Evolutionary conservation across 441 rosid species (phyloP), one percentile per base, ranked within the genome.

Genomic region (Viola pubescens): DNA sequence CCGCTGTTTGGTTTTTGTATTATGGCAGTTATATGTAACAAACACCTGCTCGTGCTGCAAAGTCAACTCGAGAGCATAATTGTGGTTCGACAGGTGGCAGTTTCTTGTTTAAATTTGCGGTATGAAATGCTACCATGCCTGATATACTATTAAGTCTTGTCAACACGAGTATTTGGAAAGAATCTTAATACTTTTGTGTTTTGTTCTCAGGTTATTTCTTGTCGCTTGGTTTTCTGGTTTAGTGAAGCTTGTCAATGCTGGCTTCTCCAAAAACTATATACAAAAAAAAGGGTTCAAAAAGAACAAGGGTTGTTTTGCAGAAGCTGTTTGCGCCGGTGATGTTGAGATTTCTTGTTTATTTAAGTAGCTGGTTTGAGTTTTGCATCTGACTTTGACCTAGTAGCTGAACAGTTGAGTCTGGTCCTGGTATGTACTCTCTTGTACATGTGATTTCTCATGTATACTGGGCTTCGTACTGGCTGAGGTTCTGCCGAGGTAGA

Each of bases 61-160:
- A 76, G 75, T 63, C 70, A 26, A 26, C 65, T 73, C 52, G 67
- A 64, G 74, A 68, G 73, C 65, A 50, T 56, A 48, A 59, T 65
- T 72, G 92, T 69, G 74, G 87, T 79, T 75, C 79, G 89, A 69
- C 73, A 59, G 88, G 92, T 82, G 79, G 79, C 70, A 71, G 65
- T 75, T 64, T 70, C 71, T 69, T 78, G 77, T 85, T 75, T 76
- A 60, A 68, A 65, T 70, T 68, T 79, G 82, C 66, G 88, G 88
- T 85, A 81, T 50, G 78, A 50, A 48, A 48, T 41, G 56, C 9
- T n/a, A 26, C 49, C n/a, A 7, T 9, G 9, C 3, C 34, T 26
- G 34, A 26, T 26, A 2, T 26, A 26, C 49, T 9, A 7, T 3
- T 46, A 8, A 9, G n/a, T 46, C 11, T 6, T 6, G 49, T 46